These are phyloP conservation scores for Stemphylium vesicarium DNA, from an alignment of 2,329 filamentous ascomycete genomes.

Conservation along the genomic window DNA sequence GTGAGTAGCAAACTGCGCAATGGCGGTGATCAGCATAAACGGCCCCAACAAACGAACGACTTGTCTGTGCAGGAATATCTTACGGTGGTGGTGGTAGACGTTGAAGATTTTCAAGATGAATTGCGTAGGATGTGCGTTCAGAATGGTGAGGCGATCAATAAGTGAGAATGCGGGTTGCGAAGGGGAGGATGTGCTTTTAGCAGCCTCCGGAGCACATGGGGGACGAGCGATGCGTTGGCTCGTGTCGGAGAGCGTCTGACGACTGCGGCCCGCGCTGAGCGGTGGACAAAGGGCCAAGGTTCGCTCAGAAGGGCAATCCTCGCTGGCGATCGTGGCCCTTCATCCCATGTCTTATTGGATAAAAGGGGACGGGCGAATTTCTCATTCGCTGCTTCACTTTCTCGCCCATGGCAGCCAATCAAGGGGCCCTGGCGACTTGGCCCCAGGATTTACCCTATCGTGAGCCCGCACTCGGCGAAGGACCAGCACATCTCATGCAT, in stretches of 20 bases:
- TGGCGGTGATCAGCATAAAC: constrained; percentile 32
- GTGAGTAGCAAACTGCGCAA: not conserved
- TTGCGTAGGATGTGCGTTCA: constrained; percentile 16
- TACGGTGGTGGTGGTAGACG: constrained; percentile 18
- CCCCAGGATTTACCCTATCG: constrained; percentile 29
- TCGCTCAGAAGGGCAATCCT: constrained; percentile 38
- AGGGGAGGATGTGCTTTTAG: constrained; percentile 40
- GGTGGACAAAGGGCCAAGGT: constrained; percentile 29
- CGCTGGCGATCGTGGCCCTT: constrained; percentile 27
- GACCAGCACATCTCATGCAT: constrained; percentile 29
- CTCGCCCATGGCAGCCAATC: not conserved
- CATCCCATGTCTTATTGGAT: constrained; percentile 29
- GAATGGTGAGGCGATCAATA: constrained; percentile 38
- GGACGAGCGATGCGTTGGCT: constrained; percentile 42
- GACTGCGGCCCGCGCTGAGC: constrained; percentile 30
- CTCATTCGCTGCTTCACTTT: constrained; percentile 42
- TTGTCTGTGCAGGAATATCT: constrained; percentile 20
- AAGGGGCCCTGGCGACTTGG: constrained; percentile 10
- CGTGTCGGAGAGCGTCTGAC: constrained; percentile 39
- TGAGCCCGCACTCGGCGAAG: constrained; percentile 18
- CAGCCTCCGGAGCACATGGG: constrained; percentile 13
- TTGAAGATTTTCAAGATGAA: constrained; percentile 6
- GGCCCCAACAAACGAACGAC: constrained; percentile 5
- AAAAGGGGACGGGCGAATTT: not conserved
- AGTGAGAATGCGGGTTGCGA: constrained; percentile 30